phyloP scores from a whole-genome alignment of 2,329 filamentous ascomycete species.

The Tolypocladium ovalisporum region DNA sequence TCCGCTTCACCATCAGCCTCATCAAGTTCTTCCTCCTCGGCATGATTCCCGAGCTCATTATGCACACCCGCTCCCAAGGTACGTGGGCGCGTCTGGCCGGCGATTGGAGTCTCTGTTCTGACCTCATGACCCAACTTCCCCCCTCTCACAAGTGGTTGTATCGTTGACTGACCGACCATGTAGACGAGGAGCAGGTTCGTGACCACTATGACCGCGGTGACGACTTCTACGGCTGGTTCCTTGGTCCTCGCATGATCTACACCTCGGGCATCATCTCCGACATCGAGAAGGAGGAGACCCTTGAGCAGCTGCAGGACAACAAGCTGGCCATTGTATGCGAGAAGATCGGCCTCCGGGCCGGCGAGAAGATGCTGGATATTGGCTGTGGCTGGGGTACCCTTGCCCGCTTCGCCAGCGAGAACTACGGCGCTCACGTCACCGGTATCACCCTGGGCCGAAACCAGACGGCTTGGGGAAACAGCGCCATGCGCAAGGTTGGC shows the following conservation, averaged over 20 bases:
- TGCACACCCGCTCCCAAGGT: constrained; percentile 83
- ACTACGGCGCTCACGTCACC: constrained; percentile 77
- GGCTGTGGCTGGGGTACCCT: constrained; percentile 98
- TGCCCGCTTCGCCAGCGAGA: constrained; percentile 80
- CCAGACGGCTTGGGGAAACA: constrained; percentile 95
- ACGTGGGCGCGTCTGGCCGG: constrained; percentile 1
- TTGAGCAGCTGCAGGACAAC: constrained; percentile 96
- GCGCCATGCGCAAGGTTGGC: constrained; percentile 69
- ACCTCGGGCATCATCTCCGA: constrained; percentile 91
- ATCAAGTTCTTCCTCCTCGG: constrained; percentile 82
- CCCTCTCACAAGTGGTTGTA: not conserved
- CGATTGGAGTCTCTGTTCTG: not conserved
- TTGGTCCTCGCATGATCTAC: constrained; percentile 98
- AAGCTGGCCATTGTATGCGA: constrained; percentile 92
- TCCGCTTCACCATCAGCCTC: constrained; percentile 75
- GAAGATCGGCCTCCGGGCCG: constrained; percentile 77
- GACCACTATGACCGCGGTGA: constrained; percentile 97
- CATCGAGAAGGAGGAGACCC: constrained; percentile 72
- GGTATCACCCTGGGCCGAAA: constrained; percentile 93
- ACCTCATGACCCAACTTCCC: not conserved
- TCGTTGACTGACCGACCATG: not conserved
- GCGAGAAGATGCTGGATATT: constrained; percentile 81
- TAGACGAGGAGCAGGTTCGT: constrained; percentile 87
- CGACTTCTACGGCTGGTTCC: constrained; percentile 98
- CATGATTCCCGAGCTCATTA: constrained; percentile 81